Evolutionary conservation across 768 basidiomycete species (phyloP).

Genomic region (Asterophora parasitica): DNA sequence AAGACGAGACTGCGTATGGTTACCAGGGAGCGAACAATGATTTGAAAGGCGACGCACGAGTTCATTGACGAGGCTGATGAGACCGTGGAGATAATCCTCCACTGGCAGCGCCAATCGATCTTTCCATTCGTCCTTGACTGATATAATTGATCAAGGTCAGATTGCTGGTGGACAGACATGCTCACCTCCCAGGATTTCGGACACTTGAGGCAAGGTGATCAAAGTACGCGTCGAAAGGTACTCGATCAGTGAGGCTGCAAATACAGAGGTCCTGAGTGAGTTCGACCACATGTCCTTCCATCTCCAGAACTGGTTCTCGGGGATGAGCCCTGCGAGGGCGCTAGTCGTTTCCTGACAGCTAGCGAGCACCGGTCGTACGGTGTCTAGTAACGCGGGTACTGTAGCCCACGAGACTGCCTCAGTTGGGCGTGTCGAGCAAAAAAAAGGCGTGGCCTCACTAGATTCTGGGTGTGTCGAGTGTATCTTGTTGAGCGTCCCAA

Average conservation of each 20-base stretch:
- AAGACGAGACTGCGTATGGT: constrained; percentile 55
- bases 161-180: constrained; percentile 4
- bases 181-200: constrained; percentile 65
- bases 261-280: constrained; percentile 62
- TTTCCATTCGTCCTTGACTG: constrained; percentile 69
- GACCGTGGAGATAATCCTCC: constrained; percentile 79
- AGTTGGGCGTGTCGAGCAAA: too few species aligned
- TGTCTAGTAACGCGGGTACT: constrained; percentile 61
- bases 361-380: constrained; percentile 49
- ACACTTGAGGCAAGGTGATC: constrained; percentile 48
- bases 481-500: constrained; percentile 74
- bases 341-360: constrained; percentile 49
- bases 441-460: too few species aligned
- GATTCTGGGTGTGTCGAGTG: constrained; percentile 65
- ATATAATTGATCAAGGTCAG: constrained; percentile 30
- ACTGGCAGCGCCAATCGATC: constrained; percentile 58
- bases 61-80: constrained; percentile 78
- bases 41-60: constrained; percentile 42
- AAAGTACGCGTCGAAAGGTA: constrained; percentile 59
- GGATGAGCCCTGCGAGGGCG: constrained; percentile 55
- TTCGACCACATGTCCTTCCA: constrained; percentile 84
- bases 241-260: constrained; percentile 58
- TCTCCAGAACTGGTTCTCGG: constrained; percentile 72
- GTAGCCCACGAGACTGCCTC: constrained; percentile 6
- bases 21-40: not conserved